Evolutionary conservation across 2,329 filamentous ascomycete species (phyloP), one percentile per base, ranked within the genome.

Genomic region (Penicillium rolfsii): DNA sequence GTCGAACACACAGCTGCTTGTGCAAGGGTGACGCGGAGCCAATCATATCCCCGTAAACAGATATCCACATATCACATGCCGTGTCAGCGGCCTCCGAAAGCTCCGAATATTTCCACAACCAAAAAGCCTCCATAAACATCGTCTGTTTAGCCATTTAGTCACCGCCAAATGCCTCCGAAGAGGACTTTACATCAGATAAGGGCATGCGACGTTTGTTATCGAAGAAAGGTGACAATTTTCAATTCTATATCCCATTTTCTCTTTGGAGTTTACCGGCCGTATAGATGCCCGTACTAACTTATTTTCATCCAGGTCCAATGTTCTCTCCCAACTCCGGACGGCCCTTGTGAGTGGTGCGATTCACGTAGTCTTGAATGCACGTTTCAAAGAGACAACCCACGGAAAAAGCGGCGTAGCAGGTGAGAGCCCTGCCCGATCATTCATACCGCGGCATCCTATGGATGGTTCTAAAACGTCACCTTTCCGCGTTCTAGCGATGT

Each of bases 181-280:
- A 59, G 48, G 35, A 7, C 43, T 22, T 48, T 14, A 19, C 59
- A 53, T 35, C 64, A 61, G 30, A 66, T 64, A 59, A 59, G 36
- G 46, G 64, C 64, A 19, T 66, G 64, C 35, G 64, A 66, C 54
- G 56, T 46, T 7, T 66, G 64, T 30, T 66, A 66, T 33, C 12
- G n/a, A 3, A 61, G 40, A 58, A 66, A 66, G 53, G 64, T 52
- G 57, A 33, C n/a, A 1, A 33, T 6, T 6, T 41, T 3, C 6
- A 5, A 41, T 19, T 19, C 5, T 19, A 5, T 9, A 11, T 14
- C 2, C 16, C 22, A 28, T 52, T 14, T 7, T 30, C 26, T 16
- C 19, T 22, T 22, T 22, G 19, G 1, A 33, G 36, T 28, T 38
- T 55, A 26, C 16, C 4, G 52, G 12, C 45, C 8, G 6, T 49